phyloP scores from a whole-genome alignment of 1,284 basidiomycete genomes.

The Pascua sp. region DNA sequence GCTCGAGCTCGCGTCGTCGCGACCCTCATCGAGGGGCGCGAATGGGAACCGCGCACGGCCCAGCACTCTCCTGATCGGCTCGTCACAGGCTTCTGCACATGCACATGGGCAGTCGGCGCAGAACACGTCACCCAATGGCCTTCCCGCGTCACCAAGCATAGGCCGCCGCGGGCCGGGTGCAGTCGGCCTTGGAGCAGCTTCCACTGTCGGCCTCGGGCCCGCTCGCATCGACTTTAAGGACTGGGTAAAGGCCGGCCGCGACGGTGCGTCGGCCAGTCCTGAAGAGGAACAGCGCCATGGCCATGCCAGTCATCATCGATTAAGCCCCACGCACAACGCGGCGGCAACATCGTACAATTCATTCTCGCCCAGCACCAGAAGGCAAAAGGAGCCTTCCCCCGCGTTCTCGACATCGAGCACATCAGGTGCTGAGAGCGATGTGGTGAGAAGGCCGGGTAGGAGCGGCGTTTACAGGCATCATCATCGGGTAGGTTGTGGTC shows the following conservation, averaged over 20 bases:
- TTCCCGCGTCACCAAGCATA: slow-evolving; percentile 3
- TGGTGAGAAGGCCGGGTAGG: no score
- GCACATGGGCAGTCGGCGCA: neutral
- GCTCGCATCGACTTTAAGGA: slow-evolving; percentile 24
- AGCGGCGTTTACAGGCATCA: no score
- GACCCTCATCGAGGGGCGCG: neutral
- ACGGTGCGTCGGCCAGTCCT: neutral
- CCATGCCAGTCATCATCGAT: no score
- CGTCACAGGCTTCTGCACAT: neutral
- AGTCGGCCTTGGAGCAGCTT: slow-evolving; percentile 6
- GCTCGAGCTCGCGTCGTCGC: neutral
- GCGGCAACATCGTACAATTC: no score
- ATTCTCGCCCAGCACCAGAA: no score
- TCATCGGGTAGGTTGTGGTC: no score
- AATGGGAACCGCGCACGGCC: no score
- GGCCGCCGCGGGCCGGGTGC: neutral
- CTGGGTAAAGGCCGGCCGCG: slow-evolving; percentile 22
- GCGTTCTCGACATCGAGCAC: no score
- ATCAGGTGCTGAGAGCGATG: no score
- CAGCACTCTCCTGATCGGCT: neutral
- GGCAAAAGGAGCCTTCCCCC: no score
- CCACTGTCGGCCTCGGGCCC: slow-evolving; percentile 14
- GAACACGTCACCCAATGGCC: slow-evolving; percentile 3
- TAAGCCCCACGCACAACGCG: no score
- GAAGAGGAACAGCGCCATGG: neutral